These are phyloP conservation scores for Apiospora kogelbergensis DNA, from an alignment of 2,329 filamentous ascomycete genomes.

Conservation along the genomic window DNA sequence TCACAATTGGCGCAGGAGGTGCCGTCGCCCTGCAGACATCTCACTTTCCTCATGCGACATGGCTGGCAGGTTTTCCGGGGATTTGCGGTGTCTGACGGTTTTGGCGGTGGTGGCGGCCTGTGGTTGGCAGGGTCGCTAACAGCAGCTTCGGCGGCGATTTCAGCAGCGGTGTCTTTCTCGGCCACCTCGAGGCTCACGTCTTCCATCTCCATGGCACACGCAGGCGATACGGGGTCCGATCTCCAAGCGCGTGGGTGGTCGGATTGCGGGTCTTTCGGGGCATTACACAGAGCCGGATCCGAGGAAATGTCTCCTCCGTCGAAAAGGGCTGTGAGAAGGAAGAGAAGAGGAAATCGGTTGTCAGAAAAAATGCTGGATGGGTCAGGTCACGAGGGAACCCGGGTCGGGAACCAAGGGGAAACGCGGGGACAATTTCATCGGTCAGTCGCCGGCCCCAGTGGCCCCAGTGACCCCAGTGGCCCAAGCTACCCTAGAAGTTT, in stretches of 20 bases:
- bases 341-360: background rate
- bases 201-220: constrained; percentile 32
- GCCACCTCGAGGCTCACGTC: constrained; percentile 35
- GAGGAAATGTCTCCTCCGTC: constrained; percentile 3
- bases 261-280: constrained; percentile 4
- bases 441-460: background rate
- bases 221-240: constrained; percentile 4
- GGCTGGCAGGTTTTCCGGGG: constrained; percentile 15
- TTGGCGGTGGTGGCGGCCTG: constrained; percentile 26
- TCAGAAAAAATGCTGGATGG: background rate
- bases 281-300: constrained; percentile 5
- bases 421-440: constrained; percentile 5
- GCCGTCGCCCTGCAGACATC: constrained; percentile 51
- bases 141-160: constrained; percentile 33
- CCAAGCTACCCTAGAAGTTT: background rate
- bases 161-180: constrained; percentile 33
- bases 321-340: background rate
- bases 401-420: background rate
- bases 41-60: constrained; percentile 48
- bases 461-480: background rate
- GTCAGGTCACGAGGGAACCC: background rate
- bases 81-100: constrained; percentile 25
- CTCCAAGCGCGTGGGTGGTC: constrained; percentile 3
- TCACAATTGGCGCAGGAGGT: constrained; percentile 58
- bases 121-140: constrained; percentile 31